Percentiles rank a stretch among this genome's conserved stretches.
phyloP scores from a whole-genome alignment of 805 yeast species.

The Lachancea thermotolerans region DNA sequence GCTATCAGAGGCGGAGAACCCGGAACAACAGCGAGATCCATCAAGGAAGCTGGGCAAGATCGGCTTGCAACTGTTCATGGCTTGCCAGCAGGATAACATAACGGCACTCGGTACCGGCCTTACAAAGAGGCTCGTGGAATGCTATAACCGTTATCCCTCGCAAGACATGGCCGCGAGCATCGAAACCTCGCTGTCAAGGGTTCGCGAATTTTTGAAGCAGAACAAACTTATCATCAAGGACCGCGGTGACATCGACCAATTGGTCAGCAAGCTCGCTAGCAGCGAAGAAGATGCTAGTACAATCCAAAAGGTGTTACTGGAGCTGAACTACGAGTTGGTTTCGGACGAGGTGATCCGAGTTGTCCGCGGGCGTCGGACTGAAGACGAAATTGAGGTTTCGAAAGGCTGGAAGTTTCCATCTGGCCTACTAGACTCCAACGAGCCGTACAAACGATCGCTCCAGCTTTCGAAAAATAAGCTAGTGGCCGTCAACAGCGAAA shows the following conservation, averaged over 20 bases:
- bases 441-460: slow-evolving; percentile 26
- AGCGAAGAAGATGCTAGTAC: slow-evolving; percentile 13
- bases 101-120: slow-evolving; percentile 19
- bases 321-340: slow-evolving; percentile 22
- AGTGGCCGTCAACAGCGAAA: slow-evolving; percentile 16
- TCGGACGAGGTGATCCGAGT: slow-evolving; percentile 29
- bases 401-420: slow-evolving; percentile 28
- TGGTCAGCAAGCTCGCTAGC: slow-evolving; percentile 13
- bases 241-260: slow-evolving; percentile 13
- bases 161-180: slow-evolving; percentile 16
- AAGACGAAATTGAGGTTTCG: slow-evolving; percentile 26
- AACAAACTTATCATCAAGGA: slow-evolving; percentile 13
- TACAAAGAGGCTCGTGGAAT: slow-evolving; percentile 13
- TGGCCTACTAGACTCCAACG: slow-evolving; percentile 25
- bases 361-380: slow-evolving; percentile 20
- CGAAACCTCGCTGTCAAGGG: slow-evolving; percentile 9
- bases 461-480: slow-evolving; percentile 22
- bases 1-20: slow-evolving; percentile 12
- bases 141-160: slow-evolving; percentile 15
- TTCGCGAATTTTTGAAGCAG: slow-evolving; percentile 12
- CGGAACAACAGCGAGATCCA: slow-evolving; percentile 6
- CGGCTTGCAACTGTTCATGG: slow-evolving; percentile 24
- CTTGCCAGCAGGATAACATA: slow-evolving; percentile 16
- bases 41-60: slow-evolving; percentile 19
- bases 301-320: slow-evolving; percentile 15